These are phyloP conservation scores for Drosera spatulata DNA, from an alignment of 179 eudicot genomes.

Conservation along the genomic window DNA sequence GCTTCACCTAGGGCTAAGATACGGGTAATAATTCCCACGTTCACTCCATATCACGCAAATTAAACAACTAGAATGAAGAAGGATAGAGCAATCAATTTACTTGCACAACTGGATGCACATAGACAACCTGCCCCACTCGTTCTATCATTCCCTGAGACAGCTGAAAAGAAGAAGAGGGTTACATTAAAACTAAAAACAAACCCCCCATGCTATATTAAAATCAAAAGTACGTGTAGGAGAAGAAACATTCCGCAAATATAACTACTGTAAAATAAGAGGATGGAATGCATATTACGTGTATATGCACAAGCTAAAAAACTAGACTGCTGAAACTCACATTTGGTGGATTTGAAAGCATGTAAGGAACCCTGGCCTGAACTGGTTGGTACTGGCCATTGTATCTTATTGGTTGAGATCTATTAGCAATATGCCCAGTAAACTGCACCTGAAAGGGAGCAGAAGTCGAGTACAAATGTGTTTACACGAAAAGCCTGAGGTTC, in stretches of 20 bases:
- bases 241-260: background rate
- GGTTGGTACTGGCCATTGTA: constrained; percentile 54
- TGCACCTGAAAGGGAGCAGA: constrained; percentile 15
- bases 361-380: constrained; percentile 47
- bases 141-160: constrained; percentile 65
- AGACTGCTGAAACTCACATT: constrained; percentile 34
- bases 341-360: constrained; percentile 49
- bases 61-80: background rate
- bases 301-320: background rate
- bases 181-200: background rate
- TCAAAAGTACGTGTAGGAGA: background rate
- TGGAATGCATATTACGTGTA: background rate
- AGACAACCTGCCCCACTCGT: constrained; percentile 53
- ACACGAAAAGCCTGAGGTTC: constrained; percentile 1
- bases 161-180: constrained; percentile 2
- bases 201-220: background rate
- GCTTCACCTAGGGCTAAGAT: too few relatives aligned
- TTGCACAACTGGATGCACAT: constrained; percentile 64
- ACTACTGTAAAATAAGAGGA: background rate
- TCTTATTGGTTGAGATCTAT: constrained; percentile 51
- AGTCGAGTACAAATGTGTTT: background rate
- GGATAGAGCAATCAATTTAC: constrained; percentile 27
- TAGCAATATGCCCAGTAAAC: constrained; percentile 51
- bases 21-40: too few relatives aligned
- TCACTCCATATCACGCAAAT: too few relatives aligned